Base-by-base conservation (phyloP, 305 asterid genomes). In the Caryopteris hybrid region DNA sequence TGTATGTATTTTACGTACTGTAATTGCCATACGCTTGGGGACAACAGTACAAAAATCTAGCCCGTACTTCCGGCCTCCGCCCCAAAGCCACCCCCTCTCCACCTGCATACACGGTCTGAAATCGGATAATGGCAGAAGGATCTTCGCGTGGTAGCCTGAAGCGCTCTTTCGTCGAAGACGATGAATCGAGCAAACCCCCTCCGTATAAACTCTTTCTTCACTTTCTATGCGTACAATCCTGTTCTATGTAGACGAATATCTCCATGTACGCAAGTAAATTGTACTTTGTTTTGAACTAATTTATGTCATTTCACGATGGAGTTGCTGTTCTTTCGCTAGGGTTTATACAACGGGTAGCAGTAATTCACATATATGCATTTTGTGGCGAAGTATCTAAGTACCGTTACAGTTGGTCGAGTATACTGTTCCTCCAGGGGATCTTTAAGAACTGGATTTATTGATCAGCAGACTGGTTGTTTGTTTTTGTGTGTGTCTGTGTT, bases 151-250 rank as follows among this genome's bases (percentile, higher is more conserved):
- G 74, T 61, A 71, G 50, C 79, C 74, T 74, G 69, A 89, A 87
- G 77, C 95, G 95, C 63, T 39, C 92, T 53, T 83, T 86, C 23
- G 59, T 74, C 69, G 96, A 87, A 43, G 96, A 85, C 70, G 85
- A 77, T 3, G 85, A 75, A 21, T 83, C 95, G 43, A 70, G 55
- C 70, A 87, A 78, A 54, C 74, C 79, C 2, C 82, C 88, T 21
- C 69, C 78, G 96, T 89, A 82, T n/a, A 80, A 0, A 65, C 13
- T 61, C 71, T 13, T 0, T 25, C 11, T 57, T 65, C 42, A 27
- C 9, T 64, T 23, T 63, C 8, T 46, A 8, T 36, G 56, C 36
- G 2, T 46, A 16, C 43, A 47, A 50, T 33, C 64, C 17, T 39
- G 43, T 55, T 13, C 69, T 14, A 11, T 20, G 4, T 61, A n/a